A percentile compares a stretch with the other conserved stretches of the same genome.
These are phyloP conservation scores for Blastobotrys muscicola DNA, from an alignment of 805 yeast species.

Conservation along the genomic window DNA sequence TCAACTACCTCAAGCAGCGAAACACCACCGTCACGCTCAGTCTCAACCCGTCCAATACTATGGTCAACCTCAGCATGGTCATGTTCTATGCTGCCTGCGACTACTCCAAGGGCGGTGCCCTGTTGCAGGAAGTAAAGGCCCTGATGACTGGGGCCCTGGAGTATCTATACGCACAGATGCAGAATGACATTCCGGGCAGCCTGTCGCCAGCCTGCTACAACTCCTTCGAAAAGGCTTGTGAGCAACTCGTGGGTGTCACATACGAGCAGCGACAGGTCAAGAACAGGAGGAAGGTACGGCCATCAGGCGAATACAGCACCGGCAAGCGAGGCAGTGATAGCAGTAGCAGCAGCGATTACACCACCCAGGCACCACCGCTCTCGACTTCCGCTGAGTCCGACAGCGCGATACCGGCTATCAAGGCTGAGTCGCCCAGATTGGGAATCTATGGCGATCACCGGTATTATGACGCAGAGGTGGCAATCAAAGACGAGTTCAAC, in stretches of 20 bases:
- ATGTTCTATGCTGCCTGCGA: conserved; percentile 55
- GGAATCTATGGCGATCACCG: too few relatives aligned
- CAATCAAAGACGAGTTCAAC: too few relatives aligned
- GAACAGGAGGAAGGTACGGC: neutral
- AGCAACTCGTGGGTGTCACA: neutral
- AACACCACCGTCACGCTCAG: conserved; percentile 22
- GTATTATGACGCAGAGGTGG: too few relatives aligned
- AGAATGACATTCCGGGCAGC: conserved; percentile 17
- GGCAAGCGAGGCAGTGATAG: too few relatives aligned
- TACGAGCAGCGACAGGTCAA: neutral
- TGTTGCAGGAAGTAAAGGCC: conserved; percentile 59
- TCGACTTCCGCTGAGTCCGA: too few relatives aligned
- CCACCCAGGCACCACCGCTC: too few relatives aligned
- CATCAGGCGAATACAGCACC: too few relatives aligned
- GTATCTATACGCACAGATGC: conserved; percentile 14
- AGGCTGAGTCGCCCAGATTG: too few relatives aligned
- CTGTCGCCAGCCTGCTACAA: conserved; percentile 12
- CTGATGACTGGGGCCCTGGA: conserved; percentile 32
- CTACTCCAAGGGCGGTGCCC: conserved; percentile 72
- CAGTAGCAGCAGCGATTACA: too few relatives aligned
- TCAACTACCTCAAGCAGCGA: conserved; percentile 20
- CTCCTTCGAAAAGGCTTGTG: conserved; percentile 11
- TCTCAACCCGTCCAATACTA: conserved; percentile 19
- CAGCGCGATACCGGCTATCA: too few relatives aligned
- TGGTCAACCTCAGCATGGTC: conserved; percentile 19